Conservation (phyloP, 208 protist genomes). For the Tritrichomonas foetus region DNA sequence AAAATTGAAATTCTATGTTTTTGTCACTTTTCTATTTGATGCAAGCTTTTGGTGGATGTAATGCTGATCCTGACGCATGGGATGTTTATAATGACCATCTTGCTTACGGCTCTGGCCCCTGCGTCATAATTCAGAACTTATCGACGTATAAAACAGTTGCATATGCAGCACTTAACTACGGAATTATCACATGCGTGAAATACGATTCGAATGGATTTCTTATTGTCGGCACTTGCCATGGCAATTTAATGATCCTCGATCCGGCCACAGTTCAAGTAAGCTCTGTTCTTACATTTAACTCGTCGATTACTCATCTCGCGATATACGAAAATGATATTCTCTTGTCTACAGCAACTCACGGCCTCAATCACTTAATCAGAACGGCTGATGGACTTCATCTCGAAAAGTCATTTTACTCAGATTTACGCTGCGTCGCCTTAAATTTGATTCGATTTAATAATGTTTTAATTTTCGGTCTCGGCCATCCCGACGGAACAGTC, state of each 20-base stretch:
- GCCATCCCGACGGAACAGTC: background rate
- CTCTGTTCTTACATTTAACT: background rate
- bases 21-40: background rate
- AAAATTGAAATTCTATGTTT: background rate
- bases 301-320: background rate
- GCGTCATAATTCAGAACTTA: background rate
- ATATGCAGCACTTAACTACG: background rate
- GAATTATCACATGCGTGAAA: conserved; percentile 1
- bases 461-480: background rate
- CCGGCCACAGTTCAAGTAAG: background rate
- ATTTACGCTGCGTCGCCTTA: background rate
- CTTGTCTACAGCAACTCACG: background rate
- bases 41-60: background rate
- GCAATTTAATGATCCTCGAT: background rate
- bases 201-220: background rate
- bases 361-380: background rate
- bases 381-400: too few relatives aligned
- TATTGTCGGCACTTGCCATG: background rate
- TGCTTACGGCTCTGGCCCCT: background rate
- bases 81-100: background rate
- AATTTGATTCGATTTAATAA: background rate
- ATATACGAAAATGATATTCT: background rate
- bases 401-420: background rate
- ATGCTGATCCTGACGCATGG: background rate
- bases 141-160: background rate